Evolutionary conservation across 2,329 filamentous ascomycete genomes (phyloP).

Genomic region (Colletotrichum sp.): DNA sequence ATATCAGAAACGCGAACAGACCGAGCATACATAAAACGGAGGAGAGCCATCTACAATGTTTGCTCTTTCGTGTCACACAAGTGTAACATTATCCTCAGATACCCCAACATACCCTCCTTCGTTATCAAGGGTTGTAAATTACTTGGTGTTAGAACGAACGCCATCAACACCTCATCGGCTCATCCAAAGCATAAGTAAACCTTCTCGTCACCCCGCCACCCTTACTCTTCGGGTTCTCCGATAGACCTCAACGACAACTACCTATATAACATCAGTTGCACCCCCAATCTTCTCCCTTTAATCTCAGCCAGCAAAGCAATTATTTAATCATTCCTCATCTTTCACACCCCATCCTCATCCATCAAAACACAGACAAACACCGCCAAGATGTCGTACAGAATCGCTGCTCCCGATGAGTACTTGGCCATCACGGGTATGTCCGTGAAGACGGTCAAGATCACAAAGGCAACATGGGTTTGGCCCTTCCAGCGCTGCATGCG

Average conservation of each 20-base stretch:
- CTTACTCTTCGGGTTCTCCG: background rate
- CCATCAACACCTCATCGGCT: background rate
- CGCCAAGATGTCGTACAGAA: slow-evolving; percentile 64
- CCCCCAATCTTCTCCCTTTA: background rate
- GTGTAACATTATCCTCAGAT: background rate
- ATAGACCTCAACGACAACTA: background rate
- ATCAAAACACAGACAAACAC: slow-evolving; percentile 24
- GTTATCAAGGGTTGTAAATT: background rate
- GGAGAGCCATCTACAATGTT: background rate
- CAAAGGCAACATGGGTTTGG: slow-evolving; percentile 76
- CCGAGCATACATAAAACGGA: background rate
- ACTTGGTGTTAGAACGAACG: background rate
- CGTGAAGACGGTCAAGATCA: slow-evolving; percentile 76
- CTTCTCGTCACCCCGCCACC: background rate
- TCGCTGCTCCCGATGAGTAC: slow-evolving; percentile 81
- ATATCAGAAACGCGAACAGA: background rate
- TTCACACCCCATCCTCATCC: background rate
- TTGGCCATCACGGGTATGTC: slow-evolving; percentile 85
- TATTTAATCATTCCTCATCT: background rate
- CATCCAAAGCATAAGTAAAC: background rate
- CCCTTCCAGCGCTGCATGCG: slow-evolving; percentile 71
- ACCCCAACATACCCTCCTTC: background rate
- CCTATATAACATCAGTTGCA: background rate
- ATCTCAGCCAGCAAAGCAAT: background rate
- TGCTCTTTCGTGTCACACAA: background rate